phyloP scores from a whole-genome alignment of 768 basidiomycete genomes.

The Pulveroboletus sp. region DNA sequence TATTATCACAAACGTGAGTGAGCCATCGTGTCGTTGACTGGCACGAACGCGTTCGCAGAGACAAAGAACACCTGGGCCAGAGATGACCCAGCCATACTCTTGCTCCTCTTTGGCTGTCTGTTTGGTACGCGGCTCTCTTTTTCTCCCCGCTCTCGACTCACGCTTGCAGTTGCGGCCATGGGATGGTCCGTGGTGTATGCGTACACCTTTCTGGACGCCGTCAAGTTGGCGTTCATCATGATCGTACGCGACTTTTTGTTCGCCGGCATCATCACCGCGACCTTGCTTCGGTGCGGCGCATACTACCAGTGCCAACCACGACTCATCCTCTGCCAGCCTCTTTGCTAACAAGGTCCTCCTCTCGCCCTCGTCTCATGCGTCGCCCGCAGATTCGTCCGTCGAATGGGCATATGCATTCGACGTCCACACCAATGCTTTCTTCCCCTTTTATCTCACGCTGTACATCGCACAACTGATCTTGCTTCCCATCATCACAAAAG shows the following conservation, averaged over 20 bases:
- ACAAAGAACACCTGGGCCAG: conserved; percentile 98
- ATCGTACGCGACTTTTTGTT: conserved; percentile 86
- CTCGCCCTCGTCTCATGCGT: conserved; percentile 70
- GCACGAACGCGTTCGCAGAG: conserved; percentile 47
- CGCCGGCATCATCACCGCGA: conserved; percentile 70
- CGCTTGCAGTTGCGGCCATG: conserved; percentile 63
- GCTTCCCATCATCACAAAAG: conserved; percentile 75
- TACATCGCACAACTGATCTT: conserved; percentile 89
- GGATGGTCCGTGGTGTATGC: conserved; percentile 88
- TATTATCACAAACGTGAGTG: conserved; percentile 94
- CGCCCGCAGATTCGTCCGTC: conserved; percentile 66
- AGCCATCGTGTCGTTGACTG: neutral
- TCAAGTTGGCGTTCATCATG: conserved; percentile 76
- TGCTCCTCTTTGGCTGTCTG: conserved; percentile 80
- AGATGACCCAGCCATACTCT: conserved; percentile 93
- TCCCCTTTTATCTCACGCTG: conserved; percentile 87
- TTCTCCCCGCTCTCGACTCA: neutral
- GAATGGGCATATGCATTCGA: conserved; percentile 98
- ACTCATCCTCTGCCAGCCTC: conserved; percentile 42
- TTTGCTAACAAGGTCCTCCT: conserved; percentile 70
- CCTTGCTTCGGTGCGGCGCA: conserved; percentile 61
- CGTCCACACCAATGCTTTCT: conserved; percentile 96
- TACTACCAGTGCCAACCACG: conserved; percentile 3
- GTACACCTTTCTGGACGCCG: conserved; percentile 49
- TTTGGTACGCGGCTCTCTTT: conserved; percentile 44